Evolutionary conservation across 2,329 filamentous ascomycete species (phyloP).

Genomic region (Leptosphaerulina australis): DNA sequence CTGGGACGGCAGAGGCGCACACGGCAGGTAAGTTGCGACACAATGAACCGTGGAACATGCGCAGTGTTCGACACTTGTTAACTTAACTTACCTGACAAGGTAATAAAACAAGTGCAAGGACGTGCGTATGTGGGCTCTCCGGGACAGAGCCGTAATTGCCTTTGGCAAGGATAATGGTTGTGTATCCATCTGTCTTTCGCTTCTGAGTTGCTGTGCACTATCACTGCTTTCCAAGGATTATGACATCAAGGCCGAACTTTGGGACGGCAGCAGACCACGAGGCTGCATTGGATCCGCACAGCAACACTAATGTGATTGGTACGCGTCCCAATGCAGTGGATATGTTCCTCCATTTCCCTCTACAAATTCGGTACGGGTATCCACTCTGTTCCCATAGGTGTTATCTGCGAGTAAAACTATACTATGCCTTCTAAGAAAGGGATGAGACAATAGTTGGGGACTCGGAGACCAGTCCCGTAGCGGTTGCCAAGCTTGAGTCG

Average conservation of each 20-base stretch:
- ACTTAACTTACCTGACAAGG: slow-evolving; percentile 22
- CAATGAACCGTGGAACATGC: slow-evolving; percentile 30
- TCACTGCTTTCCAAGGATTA: slow-evolving; percentile 5
- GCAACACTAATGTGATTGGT: background rate
- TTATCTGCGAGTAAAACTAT: background rate
- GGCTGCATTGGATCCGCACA: too few species aligned
- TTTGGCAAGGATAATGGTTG: background rate
- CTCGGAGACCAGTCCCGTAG: slow-evolving; percentile 13
- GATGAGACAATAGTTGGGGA: background rate
- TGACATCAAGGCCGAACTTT: slow-evolving; percentile 14
- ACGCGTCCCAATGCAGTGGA: too few species aligned
- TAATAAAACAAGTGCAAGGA: slow-evolving; percentile 13
- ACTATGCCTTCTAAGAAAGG: background rate
- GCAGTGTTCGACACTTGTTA: slow-evolving; percentile 26
- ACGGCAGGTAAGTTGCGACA: slow-evolving; percentile 17
- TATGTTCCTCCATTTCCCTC: too few species aligned
- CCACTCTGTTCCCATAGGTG: too few species aligned
- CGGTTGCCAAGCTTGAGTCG: slow-evolving; percentile 5
- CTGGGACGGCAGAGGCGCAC: slow-evolving; percentile 16
- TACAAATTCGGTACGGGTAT: too few species aligned
- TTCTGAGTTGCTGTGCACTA: slow-evolving; percentile 3
- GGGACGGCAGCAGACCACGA: background rate
- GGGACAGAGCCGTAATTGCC: slow-evolving; percentile 7
- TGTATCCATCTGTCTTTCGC: background rate
- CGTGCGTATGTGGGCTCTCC: background rate